Base-by-base conservation (phyloP, 257 asterid species). In the Plectranthus barbatus region DNA sequence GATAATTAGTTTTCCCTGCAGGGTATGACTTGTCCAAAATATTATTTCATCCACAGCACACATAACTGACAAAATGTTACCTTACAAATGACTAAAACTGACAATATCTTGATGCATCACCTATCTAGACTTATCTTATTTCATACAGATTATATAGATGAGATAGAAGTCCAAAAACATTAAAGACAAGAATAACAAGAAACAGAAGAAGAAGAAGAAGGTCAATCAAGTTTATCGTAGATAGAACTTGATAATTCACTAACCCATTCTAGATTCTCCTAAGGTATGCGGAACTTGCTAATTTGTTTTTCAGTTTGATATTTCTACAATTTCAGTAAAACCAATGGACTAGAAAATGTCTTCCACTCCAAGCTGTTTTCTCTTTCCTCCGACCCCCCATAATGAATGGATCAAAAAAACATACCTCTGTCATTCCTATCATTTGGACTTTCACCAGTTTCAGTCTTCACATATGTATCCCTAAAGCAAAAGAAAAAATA, bases 371-470 rank as follows among this genome's bases (percentile, higher is more conserved):
- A 19, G 45, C 24, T 42, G n/a, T 56, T 36, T 33, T 37, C 24
- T 40, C 36, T 7, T 64, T 49, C 45, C 18, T 57, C 31, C 20
- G 11, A 15, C 52, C 60, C 36, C 17, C 20, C 41, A 42, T 50
- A 54, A 42, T 19, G 58, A 40, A 47, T 6, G 19, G 40, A 56
- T 10, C 50, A 71, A 72, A 52, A 50, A 61, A n/a, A 64, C 77
- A 68, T 62, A 93, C 99, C 99, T 90, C 97, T 81, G 74, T 90
- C 99, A 53, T 93, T 93, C 77, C 96, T 83, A 67, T 93, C 99
- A 73, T 90, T 93, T 5, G 97, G 97, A 65, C 83, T 87, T 81
- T 93, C 99, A 59, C 95, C 96, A 0, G 80, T 70, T 77, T 78
- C 85, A 29, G 74, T 83, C 80, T 84, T 85, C 74, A 93, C 89